Evolutionary conservation across 805 yeast species (phyloP), one percentile per base, ranked within the genome.

Genomic region (Naumovozyma dairenensis): DNA sequence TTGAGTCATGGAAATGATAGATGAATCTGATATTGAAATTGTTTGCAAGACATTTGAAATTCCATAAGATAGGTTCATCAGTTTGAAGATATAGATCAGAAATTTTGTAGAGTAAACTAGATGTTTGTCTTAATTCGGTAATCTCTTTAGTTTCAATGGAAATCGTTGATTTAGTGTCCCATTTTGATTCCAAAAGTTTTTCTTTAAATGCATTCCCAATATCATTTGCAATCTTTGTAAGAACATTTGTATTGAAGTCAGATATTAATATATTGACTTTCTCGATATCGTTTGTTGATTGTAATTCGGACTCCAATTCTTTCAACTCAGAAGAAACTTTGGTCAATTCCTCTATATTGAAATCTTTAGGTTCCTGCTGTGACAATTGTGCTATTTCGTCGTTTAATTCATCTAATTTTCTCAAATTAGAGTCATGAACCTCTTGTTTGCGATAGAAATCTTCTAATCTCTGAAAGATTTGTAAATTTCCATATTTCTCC

Each of bases 1-100:
- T 48, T 60, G 69, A 25, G n/a, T 59, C 37, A 35, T 66, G 64
- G 54, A 74, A 74, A 47, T 74, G 80, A 50, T 66, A 75, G 25
- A 69, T 60, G 48, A 74, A 75, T 32, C 78, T 61, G 5, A 62
- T 48, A 12, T 56, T 49, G 39, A 73, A 64, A 25, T 71, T 71
- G 18, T 62, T 55, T 1, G 75, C 52, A 6, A 74, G 47, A 0
- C 61, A 44, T 22, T 65, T 67, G 15, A 72, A 53, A 1, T 71
- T 76, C 76, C 77, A 72, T 5, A 38, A 20, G 16, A 29, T 33
- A 17, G 18, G 13, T 7, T 37, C 30, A 2, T 31, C 34, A 1
- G 27, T 36, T 10, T 33, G 28, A n/a, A 39, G 21, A 25, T 37
- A 37, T n/a, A 45, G 29, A 19, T 32, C 39, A 2, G 51, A 34